A percentile compares a stretch with the other conserved stretches of the same genome.
Conservation (phyloP, 2,329 filamentous ascomycete species). For the Pseudogymnoascus verrucosus region DNA sequence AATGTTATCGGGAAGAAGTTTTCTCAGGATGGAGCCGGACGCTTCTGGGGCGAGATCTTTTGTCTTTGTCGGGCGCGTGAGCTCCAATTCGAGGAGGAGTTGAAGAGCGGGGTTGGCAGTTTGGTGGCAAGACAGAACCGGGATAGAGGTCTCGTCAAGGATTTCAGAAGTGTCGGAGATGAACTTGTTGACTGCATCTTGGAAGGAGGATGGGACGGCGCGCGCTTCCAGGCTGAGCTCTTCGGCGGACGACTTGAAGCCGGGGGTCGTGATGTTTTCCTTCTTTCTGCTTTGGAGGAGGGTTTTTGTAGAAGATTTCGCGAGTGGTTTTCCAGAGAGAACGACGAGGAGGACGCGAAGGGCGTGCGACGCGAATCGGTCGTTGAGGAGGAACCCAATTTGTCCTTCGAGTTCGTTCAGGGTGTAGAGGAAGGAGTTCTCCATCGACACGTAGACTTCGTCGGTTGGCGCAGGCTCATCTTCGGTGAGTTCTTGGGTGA, state of each 20-base stretch:
- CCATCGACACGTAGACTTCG: conserved; percentile 57
- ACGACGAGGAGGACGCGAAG: conserved; percentile 80
- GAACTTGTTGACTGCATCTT: conserved; percentile 69
- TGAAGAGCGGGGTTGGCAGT: conserved; percentile 92
- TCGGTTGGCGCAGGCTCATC: conserved; percentile 35
- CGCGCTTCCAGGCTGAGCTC: conserved; percentile 40
- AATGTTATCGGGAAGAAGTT: conserved; percentile 72
- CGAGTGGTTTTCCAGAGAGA: conserved; percentile 72
- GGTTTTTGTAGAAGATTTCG: conserved; percentile 59
- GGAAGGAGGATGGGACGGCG: conserved; percentile 71
- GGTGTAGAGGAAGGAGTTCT: conserved; percentile 74
- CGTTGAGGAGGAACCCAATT: conserved; percentile 74
- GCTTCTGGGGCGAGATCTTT: conserved; percentile 50
- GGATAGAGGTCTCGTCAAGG: conserved; percentile 71
- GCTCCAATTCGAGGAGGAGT: conserved; percentile 77
- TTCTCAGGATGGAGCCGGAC: conserved; percentile 56
- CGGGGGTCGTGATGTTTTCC: conserved; percentile 64
- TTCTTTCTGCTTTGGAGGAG: conserved; percentile 90
- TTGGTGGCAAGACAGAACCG: conserved; percentile 78
- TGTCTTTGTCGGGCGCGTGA: conserved; percentile 62
- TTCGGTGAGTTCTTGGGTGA: conserved; percentile 61
- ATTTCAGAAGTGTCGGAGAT: conserved; percentile 66
- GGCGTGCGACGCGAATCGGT: conserved; percentile 83
- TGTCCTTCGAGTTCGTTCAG: conserved; percentile 83
- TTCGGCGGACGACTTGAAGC: conserved; percentile 40